A percentile compares a stretch with the other conserved stretches of the same genome.
phyloP scores from a whole-genome alignment of 176 grass and related monocot genomes.

The Avena eriantha region DNA sequence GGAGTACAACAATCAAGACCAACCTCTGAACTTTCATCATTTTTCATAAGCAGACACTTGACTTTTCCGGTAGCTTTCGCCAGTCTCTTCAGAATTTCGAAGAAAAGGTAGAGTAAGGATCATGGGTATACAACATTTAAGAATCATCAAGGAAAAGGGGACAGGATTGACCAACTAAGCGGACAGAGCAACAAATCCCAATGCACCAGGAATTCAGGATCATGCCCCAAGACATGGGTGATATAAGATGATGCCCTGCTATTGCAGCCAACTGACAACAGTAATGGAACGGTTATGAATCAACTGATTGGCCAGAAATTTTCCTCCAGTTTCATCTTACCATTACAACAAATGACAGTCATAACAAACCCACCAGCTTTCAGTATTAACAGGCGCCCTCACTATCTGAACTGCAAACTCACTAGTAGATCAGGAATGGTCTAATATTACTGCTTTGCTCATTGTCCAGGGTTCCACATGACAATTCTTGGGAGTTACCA shows the following conservation, averaged over 20 bases:
- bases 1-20: neutral
- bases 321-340: neutral
- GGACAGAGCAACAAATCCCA: neutral
- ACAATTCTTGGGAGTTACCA: conserved; percentile 4
- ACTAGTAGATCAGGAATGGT: neutral
- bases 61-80: neutral
- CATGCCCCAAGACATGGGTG: neutral
- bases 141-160: neutral
- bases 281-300: neutral
- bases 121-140: neutral
- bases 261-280: neutral
- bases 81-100: neutral
- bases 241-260: neutral
- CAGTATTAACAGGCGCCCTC: neutral
- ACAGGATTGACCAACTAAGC: neutral
- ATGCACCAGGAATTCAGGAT: conserved; percentile 29
- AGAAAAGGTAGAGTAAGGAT: neutral
- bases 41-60: neutral
- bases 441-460: conserved; percentile 4
- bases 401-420: neutral
- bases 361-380: neutral
- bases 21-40: neutral
- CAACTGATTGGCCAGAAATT: neutral
- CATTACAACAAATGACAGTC: neutral
- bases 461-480: conserved; percentile 6